Evolutionary conservation across 2,329 filamentous ascomycete genomes (phyloP).

Genomic region (Dactylellina sp.): DNA sequence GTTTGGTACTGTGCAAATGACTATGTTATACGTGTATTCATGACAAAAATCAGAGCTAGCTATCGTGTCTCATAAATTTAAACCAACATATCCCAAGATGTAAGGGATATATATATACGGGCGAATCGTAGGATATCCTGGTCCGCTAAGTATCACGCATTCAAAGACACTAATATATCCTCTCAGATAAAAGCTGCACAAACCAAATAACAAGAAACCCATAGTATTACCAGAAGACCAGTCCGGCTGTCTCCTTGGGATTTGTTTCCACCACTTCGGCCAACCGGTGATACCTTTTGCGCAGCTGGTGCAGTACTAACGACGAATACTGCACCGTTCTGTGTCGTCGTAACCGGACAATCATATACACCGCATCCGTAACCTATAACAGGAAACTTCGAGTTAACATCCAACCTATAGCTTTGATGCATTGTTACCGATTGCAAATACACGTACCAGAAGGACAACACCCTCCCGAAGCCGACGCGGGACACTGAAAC

Average conservation of each 20-base stretch:
- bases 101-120: no score
- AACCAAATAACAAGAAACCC: neutral
- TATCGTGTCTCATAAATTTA: no score
- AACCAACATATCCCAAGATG: no score
- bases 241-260: slow-evolving; percentile 3
- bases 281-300: slow-evolving; percentile 45
- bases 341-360: slow-evolving; percentile 35
- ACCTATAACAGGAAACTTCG: neutral
- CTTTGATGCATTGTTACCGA: no score
- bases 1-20: no score
- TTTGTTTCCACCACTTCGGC: slow-evolving; percentile 3
- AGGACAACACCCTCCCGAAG: slow-evolving; percentile 43
- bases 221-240: neutral
- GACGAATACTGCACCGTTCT: slow-evolving; percentile 26
- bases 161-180: no score
- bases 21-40: no score
- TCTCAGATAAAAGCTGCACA: neutral
- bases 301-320: slow-evolving; percentile 33
- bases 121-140: no score
- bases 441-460: slow-evolving; percentile 36
- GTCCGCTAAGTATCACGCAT: no score
- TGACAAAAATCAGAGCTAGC: no score
- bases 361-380: slow-evolving; percentile 48
- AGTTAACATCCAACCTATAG: neutral
- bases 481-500: slow-evolving; percentile 37